Conservation (phyloP, 352 stramenopile species). For the Pythium aphanidermatum region DNA sequence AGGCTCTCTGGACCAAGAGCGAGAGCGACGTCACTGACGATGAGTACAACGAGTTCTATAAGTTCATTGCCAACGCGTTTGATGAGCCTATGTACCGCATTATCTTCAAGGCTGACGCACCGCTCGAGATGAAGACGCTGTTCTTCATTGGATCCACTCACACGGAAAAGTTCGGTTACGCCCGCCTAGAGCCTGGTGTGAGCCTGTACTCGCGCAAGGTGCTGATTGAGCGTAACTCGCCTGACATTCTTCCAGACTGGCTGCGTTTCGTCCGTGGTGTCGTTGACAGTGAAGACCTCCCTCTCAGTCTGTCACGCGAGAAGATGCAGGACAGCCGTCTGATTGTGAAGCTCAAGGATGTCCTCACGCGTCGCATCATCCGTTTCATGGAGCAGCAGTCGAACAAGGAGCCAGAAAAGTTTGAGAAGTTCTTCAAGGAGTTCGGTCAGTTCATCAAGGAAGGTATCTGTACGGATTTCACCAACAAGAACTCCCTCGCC, state of each 20-base stretch:
- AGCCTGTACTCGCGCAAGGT: slow-evolving; percentile 99
- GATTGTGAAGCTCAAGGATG: slow-evolving; percentile 95
- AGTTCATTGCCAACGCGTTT: slow-evolving; percentile 95
- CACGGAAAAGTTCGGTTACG: slow-evolving; percentile 96
- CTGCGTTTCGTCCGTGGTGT: slow-evolving; percentile 88
- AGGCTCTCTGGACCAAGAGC: slow-evolving; percentile 97
- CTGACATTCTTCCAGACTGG: slow-evolving; percentile 98
- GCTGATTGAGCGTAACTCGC: slow-evolving; percentile 97
- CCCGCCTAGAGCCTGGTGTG: slow-evolving; percentile 94
- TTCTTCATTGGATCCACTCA: slow-evolving; percentile 97
- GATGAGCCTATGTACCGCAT: slow-evolving; percentile 92
- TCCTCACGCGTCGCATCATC: slow-evolving; percentile 92
- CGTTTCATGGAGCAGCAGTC: slow-evolving; percentile 81
- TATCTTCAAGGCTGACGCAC: slow-evolving; percentile 98
- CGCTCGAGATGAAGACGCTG: slow-evolving; percentile 97
- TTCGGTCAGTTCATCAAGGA: slow-evolving; percentile 99
- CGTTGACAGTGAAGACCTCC: slow-evolving; percentile 98
- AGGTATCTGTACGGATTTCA: slow-evolving; percentile 94
- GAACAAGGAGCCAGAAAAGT: slow-evolving; percentile 95
- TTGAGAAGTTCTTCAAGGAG: slow-evolving; percentile 97
- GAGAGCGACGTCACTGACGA: slow-evolving; percentile 94
- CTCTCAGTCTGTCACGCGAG: slow-evolving; percentile 98
- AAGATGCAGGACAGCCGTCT: slow-evolving; percentile 98
- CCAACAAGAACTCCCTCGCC: slow-evolving; percentile 87
- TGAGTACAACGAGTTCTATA: slow-evolving; percentile 97